Evolutionary conservation across 345 rosid species (phyloP).

Genomic region (Balakata baccata): DNA sequence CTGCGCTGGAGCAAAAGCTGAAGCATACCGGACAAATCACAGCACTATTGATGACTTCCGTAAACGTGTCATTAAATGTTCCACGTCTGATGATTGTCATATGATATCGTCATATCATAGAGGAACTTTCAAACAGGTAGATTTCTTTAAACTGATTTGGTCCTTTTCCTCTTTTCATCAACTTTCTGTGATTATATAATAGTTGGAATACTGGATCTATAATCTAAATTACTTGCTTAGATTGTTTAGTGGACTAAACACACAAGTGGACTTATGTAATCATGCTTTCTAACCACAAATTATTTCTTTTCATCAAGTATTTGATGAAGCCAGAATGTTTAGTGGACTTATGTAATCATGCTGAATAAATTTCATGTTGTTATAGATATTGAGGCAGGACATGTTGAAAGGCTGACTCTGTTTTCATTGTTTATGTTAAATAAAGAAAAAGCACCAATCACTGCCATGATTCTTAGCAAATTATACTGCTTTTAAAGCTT

Average conservation of each 20-base stretch:
- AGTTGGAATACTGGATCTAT: background rate
- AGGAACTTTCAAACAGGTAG: constrained; percentile 65
- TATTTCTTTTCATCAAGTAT: background rate
- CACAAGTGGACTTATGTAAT: no score
- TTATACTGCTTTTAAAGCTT: background rate
- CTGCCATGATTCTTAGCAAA: background rate
- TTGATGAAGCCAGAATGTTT: background rate
- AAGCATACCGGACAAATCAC: constrained; percentile 80
- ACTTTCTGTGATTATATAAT: background rate
- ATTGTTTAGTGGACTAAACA: background rate
- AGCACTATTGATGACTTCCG: constrained; percentile 76
- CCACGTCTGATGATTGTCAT: constrained; percentile 72
- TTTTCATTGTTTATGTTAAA: background rate
- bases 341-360: background rate
- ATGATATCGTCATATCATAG: constrained; percentile 81
- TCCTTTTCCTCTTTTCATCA: background rate
- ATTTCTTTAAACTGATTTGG: background rate
- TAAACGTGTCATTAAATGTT: constrained; percentile 48
- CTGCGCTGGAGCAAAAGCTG: constrained; percentile 87
- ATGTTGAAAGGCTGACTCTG: background rate
- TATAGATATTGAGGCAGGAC: background rate
- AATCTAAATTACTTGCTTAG: background rate
- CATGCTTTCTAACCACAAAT: background rate
- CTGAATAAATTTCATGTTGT: background rate
- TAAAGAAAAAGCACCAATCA: background rate